Evolutionary conservation across 768 basidiomycete species (phyloP).

Genomic region (Kwoniella europaea): DNA sequence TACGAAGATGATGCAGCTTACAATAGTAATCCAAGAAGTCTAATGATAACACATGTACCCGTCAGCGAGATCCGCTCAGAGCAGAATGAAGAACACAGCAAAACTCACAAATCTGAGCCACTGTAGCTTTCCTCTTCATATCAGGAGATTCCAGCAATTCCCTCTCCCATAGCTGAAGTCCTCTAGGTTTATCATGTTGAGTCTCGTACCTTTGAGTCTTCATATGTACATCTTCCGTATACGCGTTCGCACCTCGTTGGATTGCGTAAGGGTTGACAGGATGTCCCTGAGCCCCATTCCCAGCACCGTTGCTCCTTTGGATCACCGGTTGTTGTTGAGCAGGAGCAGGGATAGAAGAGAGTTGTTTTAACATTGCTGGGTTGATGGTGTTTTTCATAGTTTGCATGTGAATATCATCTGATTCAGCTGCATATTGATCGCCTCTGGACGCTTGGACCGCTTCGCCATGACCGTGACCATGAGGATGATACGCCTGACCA

Average conservation of each 20-base stretch:
- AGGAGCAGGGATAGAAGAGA: slow-evolving; percentile 35
- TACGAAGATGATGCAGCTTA: slow-evolving; percentile 20
- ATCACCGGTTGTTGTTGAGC: slow-evolving; percentile 22
- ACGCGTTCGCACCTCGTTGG: slow-evolving; percentile 26
- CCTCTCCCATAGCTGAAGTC: slow-evolving; percentile 74
- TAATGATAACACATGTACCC: neutral
- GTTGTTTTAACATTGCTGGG: slow-evolving; percentile 51
- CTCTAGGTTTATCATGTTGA: slow-evolving; percentile 38
- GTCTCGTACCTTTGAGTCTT: slow-evolving; percentile 50
- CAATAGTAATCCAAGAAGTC: slow-evolving; percentile 98
- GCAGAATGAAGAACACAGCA: neutral
- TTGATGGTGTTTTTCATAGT: slow-evolving; percentile 66
- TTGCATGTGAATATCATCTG: slow-evolving; percentile 74
- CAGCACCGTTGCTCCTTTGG: neutral
- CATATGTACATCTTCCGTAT: slow-evolving; percentile 55
- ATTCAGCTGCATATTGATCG: slow-evolving; percentile 19
- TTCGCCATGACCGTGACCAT: slow-evolving; percentile 6
- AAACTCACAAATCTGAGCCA: slow-evolving; percentile 85
- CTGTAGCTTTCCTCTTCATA: slow-evolving; percentile 91
- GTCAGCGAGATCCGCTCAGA: neutral
- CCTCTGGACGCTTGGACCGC: slow-evolving; percentile 9
- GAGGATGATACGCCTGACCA: slow-evolving; percentile 25
- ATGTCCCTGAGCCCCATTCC: slow-evolving; percentile 1
- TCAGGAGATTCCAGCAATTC: slow-evolving; percentile 82
- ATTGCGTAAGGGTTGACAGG: slow-evolving; percentile 35